Percentiles rank a stretch among this genome's conserved stretches.
Conservation (phyloP, 208 protist species). For the Perkinsela sp. region DNA sequence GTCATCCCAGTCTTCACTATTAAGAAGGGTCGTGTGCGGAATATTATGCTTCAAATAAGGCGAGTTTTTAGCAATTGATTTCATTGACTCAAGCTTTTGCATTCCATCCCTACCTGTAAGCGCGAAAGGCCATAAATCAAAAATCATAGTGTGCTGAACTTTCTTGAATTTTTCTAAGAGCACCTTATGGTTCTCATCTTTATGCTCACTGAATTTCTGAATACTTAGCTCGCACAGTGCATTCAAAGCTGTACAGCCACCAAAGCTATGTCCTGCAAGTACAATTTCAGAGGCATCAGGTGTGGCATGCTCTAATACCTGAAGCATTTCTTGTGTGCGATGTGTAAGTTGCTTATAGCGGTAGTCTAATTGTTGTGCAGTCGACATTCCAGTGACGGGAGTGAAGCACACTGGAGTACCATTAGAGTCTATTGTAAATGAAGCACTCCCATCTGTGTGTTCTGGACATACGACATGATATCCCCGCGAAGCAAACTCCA, state of each 20-base stretch:
- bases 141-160: background rate
- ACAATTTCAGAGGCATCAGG: background rate
- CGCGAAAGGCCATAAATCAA: background rate
- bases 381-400: background rate
- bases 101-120: background rate
- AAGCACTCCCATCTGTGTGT: conserved; percentile 40
- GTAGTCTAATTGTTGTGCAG: background rate
- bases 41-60: background rate
- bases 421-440: conserved; percentile 20
- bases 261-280: background rate
- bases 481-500: conserved; percentile 31
- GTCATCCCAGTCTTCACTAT: background rate
- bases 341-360: background rate
- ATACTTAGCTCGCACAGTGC: background rate
- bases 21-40: background rate
- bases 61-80: background rate
- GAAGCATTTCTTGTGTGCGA: background rate
- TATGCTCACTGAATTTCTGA: background rate
- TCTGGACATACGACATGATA: conserved; percentile 23
- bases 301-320: background rate
- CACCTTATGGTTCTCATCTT: background rate
- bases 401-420: background rate
- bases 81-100: background rate
- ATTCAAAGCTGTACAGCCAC: background rate
- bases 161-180: background rate